Evolutionary conservation across 192 early-diverging fungal species (phyloP), one percentile per base, ranked within the genome.

Genomic region (Pilobolus umbonatus): DNA sequence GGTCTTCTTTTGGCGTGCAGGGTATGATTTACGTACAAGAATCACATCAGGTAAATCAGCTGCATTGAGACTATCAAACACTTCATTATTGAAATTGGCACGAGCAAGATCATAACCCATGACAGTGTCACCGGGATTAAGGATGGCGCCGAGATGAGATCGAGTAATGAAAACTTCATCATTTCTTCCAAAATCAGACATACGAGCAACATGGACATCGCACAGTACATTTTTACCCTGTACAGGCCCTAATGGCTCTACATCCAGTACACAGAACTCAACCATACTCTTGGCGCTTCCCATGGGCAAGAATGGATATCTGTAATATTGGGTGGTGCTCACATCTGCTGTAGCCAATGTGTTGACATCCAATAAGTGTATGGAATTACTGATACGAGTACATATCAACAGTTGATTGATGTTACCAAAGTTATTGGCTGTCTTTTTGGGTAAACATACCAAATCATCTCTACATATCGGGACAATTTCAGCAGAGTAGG

Each of bases 381-480:
- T 72, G 8, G 88, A 77, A 75, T 92, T 97, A 71, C 88, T 87
- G 62, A 99, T 82, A 60, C 88, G 87, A 48, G 84, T 79, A 77
- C 88, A 90, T 45, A 97, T 62, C 11, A 85, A 84, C 59, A 99
- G 80, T 45, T 87, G 94, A 44, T 72, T 60, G 12, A 96, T 91
- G 62, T 94, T 88, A 42, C 91, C 90, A 53, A 96, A 72, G 17
- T 80, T 63, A 60, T 89, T 86, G 22, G 95, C 92, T 35, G 94
- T 64, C 72, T 95, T 97, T 21, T 78, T 73, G 29, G 91, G 86
- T 61, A 99, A 74, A 55, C 84, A 89, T 5, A 98, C 74, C 57
- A 99, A 66, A 76, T 99, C 96, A 70, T 99, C 96, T 74, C 88
- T 92, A 78, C 96, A 99, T 39, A 99, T 82, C 30, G 96, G 96